Base-by-base conservation (phyloP, 202 grass and related monocot genomes). In the Saccharum hybrid region DNA sequence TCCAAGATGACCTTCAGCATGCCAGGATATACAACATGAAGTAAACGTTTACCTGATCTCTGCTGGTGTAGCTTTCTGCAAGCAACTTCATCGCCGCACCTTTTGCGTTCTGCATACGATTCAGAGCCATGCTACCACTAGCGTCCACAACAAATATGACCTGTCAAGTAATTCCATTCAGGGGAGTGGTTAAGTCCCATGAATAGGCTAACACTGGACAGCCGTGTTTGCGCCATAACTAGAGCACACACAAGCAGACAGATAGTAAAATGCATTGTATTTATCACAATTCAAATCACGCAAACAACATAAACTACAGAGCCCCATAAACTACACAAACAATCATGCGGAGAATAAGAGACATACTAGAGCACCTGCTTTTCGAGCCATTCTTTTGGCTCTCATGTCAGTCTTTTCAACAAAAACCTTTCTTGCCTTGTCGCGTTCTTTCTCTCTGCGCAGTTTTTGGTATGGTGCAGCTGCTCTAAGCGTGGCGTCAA, bases 91-190 rank as follows among this genome's bases (percentile, higher is more conserved):
- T 36, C 30, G 93, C 96, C 2, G 93, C 96, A 76, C 96, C 96
- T 95, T 98, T 98, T 23, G 96, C 96, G 79, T 98, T 98, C 78
- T 98, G 96, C 96, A 98, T 98, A 60, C 96, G 96, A 63, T 98
- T 98, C 67, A 98, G 81, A 62, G 96, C 96, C 96, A 98, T 98
- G 87, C 96, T 98, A 78, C 96, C 96, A 93, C 96, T 98, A 76
- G 96, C 96, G 66, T 98, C 93, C 81, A 98, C 96, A 73, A 98
- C 87, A 84, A 98, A 98, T 83, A 98, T 92, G 41, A 98, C 93
- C 96, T 98, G 78, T 42, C 79, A 91, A 85, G 51, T 67, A 65
- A 80, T 66, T 78, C 5, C 38, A 48, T 63, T 12, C n/a, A 82
- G 48, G 40, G 51, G 7, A 36, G 63, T 3, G 41, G 62, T 86